Conservation (phyloP, 1,139 yeast genomes). For the Magnusiomyces ingens region DNA sequence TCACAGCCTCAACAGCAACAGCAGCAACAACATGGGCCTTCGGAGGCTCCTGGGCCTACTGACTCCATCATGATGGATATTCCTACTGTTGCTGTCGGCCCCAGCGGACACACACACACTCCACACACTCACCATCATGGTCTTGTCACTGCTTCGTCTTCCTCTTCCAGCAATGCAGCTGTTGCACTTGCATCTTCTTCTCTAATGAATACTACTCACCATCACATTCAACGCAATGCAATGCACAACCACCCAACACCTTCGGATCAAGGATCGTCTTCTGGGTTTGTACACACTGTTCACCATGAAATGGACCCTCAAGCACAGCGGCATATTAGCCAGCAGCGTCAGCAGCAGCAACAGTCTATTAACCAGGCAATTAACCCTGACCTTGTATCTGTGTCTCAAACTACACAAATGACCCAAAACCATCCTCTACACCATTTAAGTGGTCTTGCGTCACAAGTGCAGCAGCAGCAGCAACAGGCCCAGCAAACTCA, state of each 20-base stretch:
- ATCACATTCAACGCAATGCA: too few relatives aligned
- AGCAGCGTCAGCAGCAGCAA: background rate
- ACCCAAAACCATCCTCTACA: background rate
- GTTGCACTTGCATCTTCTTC: too few relatives aligned
- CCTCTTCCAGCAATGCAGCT: too few relatives aligned
- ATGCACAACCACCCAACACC: too few relatives aligned
- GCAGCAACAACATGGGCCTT: constrained; percentile 7
- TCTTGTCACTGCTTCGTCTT: too few relatives aligned
- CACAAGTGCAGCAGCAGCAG: constrained; percentile 7
- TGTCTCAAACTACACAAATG: background rate
- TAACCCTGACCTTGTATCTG: background rate
- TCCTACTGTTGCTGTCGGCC: too few relatives aligned
- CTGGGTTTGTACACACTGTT: too few relatives aligned
- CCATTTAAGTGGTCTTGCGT: constrained; percentile 1
- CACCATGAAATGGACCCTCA: background rate
- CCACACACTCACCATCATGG: too few relatives aligned
- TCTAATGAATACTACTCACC: too few relatives aligned
- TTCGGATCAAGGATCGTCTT: too few relatives aligned
- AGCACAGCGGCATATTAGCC: background rate
- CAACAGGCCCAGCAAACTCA: constrained; percentile 1
- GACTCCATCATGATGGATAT: too few relatives aligned
- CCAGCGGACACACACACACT: too few relatives aligned
- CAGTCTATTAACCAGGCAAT: constrained; percentile 2
- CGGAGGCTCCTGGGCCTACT: background rate
- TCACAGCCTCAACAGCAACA: constrained; percentile 5